Evolutionary conservation across 1,284 basidiomycete species (phyloP).

Genomic region (Termitomyces sp.): DNA sequence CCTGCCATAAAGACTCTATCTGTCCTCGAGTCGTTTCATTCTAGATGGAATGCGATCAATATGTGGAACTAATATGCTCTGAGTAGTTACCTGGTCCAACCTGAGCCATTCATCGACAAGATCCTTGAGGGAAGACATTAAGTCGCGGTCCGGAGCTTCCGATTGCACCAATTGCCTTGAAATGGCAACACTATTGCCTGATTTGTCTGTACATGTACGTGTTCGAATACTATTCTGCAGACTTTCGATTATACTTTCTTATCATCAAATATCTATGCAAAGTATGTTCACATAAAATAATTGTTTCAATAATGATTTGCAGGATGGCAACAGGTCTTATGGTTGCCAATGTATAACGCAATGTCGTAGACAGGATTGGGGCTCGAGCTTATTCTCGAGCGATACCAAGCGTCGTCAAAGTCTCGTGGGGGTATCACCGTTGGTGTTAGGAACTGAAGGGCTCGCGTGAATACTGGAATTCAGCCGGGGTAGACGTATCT

Average conservation of each 20-base stretch:
- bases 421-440: constrained; percentile 20
- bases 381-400: neutral
- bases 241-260: constrained; percentile 2
- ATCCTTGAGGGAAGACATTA: constrained; percentile 31
- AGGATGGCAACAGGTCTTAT: constrained; percentile 1
- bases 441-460: constrained; percentile 18
- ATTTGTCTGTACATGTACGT: neutral
- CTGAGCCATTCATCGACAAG: constrained; percentile 55
- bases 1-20: constrained; percentile 47
- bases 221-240: neutral
- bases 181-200: neutral
- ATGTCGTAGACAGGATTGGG: neutral
- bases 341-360: neutral
- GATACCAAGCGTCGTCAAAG: constrained; percentile 9
- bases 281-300: constrained; percentile 12
- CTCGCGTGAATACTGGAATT: constrained; percentile 23
- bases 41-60: constrained; percentile 28
- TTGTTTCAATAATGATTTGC: neutral
- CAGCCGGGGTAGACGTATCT: constrained; percentile 53
- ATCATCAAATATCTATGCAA: constrained; percentile 9
- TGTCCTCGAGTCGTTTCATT: constrained; percentile 52
- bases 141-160: neutral
- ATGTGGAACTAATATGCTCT: neutral
- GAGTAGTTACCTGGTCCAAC: constrained; percentile 42
- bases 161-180: neutral